These are phyloP conservation scores for Ploettnerulaceae sp. DNA, from an alignment of 2,329 filamentous ascomycete species.

Conservation along the genomic window DNA sequence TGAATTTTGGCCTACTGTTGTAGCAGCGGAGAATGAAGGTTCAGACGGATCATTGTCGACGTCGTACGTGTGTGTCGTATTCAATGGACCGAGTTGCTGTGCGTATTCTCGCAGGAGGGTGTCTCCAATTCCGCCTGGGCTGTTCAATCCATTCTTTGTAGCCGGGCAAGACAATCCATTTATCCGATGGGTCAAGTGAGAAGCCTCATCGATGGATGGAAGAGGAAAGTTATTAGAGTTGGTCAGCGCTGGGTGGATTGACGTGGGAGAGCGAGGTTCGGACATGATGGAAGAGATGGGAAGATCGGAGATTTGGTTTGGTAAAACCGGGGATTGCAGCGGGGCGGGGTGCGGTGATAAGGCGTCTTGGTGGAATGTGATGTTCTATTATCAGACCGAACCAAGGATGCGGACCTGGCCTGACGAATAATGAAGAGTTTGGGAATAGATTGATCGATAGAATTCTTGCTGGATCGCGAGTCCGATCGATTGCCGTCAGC, in stretches of 20 bases:
- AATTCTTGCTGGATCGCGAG: background rate
- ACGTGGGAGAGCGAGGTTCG: conserved; percentile 42
- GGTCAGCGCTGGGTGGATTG: conserved; percentile 49
- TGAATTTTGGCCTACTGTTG: conserved; percentile 28
- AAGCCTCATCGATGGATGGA: conserved; percentile 27
- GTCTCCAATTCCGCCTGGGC: conserved; percentile 34
- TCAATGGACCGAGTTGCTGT: conserved; percentile 39
- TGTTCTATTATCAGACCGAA: conserved; percentile 6
- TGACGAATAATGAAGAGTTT: too few species aligned
- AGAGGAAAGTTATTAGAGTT: conserved; percentile 28
- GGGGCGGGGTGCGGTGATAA: conserved; percentile 7
- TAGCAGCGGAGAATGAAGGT: conserved; percentile 28
- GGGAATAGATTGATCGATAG: too few species aligned
- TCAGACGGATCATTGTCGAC: conserved; percentile 28
- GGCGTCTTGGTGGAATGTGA: background rate
- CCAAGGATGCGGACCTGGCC: background rate
- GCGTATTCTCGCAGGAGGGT: conserved; percentile 41
- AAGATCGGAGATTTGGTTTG: conserved; percentile 7
- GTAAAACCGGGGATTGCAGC: background rate
- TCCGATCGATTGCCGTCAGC: background rate
- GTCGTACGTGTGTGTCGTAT: conserved; percentile 33
- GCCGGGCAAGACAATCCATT: conserved; percentile 19
- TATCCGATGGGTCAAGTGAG: conserved; percentile 13
- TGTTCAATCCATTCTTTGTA: conserved; percentile 27
- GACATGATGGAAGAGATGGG: conserved; percentile 32